Percentiles rank a stretch among this genome's conserved stretches.
phyloP scores from a whole-genome alignment of 768 basidiomycete species.

The Lentinula guzmanii region DNA sequence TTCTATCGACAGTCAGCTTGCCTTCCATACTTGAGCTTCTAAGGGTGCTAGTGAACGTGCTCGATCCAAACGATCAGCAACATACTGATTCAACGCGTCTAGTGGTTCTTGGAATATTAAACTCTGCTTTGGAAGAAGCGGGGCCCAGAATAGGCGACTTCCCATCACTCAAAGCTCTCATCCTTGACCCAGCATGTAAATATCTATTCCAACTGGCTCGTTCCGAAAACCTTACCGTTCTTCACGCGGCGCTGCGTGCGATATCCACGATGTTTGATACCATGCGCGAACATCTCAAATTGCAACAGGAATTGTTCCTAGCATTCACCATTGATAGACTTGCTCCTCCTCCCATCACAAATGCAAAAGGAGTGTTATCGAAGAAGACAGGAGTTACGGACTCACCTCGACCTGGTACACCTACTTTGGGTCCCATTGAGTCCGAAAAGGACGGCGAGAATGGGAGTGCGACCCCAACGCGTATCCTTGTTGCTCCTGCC shows the following conservation, averaged over 20 bases:
- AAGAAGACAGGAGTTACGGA: constrained; percentile 24
- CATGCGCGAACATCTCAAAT: constrained; percentile 78
- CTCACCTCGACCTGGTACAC: constrained; percentile 51
- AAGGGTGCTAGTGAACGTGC: constrained; percentile 89
- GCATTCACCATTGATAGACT: constrained; percentile 92
- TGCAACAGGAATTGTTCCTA: constrained; percentile 93
- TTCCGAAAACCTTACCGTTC: constrained; percentile 76
- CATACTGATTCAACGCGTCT: constrained; percentile 96
- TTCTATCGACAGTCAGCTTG: constrained; percentile 60
- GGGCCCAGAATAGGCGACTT: constrained; percentile 72
- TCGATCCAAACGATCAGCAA: constrained; percentile 90
- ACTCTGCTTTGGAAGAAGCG: constrained; percentile 81
- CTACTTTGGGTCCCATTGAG: constrained; percentile 35
- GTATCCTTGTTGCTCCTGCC: constrained; percentile 66
- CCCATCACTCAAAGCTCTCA: constrained; percentile 68
- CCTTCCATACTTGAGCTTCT: constrained; percentile 90
- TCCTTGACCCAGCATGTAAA: constrained; percentile 90
- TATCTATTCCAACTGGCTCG: constrained; percentile 95
- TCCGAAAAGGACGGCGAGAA: constrained; percentile 40
- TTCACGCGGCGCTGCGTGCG: constrained; percentile 77
- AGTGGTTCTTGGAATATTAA: constrained; percentile 81
- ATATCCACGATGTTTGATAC: constrained; percentile 87
- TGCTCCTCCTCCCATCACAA: constrained; percentile 42
- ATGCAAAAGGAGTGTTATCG: constrained; percentile 18
- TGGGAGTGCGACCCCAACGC: constrained; percentile 42